These are phyloP conservation scores for Vitis rupestris DNA, from an alignment of 164 flowering plant species.

Conservation along the genomic window DNA sequence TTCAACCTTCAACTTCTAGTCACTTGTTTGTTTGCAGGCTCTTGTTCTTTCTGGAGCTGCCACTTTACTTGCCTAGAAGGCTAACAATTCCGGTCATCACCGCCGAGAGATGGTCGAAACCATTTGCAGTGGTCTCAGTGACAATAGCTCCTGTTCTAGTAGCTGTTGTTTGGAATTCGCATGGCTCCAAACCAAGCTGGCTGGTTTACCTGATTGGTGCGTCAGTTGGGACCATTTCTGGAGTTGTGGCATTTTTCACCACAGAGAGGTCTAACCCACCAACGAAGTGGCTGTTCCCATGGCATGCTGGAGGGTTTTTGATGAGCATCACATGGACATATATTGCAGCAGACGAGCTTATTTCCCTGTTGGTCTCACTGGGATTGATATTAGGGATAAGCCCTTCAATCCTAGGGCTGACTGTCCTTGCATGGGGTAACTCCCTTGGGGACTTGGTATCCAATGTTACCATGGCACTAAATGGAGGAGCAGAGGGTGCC, in stretches of 20 bases:
- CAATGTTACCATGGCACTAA: constrained; percentile 33
- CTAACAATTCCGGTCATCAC: constrained; percentile 39
- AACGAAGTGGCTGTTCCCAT: constrained; percentile 29
- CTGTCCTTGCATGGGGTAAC: constrained; percentile 54
- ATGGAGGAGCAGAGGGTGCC: constrained; percentile 33
- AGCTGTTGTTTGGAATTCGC: constrained; percentile 16
- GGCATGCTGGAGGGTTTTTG: constrained; percentile 41
- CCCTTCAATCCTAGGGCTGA: constrained; percentile 41
- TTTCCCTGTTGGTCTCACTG: constrained; percentile 33
- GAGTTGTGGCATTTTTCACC: constrained; percentile 23
- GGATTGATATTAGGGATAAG: constrained; percentile 30
- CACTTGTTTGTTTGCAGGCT: constrained; percentile 2
- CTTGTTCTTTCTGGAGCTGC: constrained; percentile 24
- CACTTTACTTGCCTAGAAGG: constrained; percentile 37
- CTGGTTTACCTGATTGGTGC: constrained; percentile 17
- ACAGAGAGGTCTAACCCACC: constrained; percentile 35
- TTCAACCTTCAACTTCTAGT: constrained; percentile 10
- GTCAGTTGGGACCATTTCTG: constrained; percentile 17
- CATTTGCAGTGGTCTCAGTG: constrained; percentile 32
- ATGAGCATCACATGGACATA: constrained; percentile 51
- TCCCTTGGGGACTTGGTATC: constrained; percentile 42
- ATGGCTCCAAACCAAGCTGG: background rate
- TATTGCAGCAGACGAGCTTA: constrained; percentile 36
- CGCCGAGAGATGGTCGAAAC: constrained; percentile 42
- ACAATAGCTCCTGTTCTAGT: constrained; percentile 36